These are phyloP conservation scores for Mycena galopus DNA, from an alignment of 768 basidiomycete genomes.

Conservation along the genomic window DNA sequence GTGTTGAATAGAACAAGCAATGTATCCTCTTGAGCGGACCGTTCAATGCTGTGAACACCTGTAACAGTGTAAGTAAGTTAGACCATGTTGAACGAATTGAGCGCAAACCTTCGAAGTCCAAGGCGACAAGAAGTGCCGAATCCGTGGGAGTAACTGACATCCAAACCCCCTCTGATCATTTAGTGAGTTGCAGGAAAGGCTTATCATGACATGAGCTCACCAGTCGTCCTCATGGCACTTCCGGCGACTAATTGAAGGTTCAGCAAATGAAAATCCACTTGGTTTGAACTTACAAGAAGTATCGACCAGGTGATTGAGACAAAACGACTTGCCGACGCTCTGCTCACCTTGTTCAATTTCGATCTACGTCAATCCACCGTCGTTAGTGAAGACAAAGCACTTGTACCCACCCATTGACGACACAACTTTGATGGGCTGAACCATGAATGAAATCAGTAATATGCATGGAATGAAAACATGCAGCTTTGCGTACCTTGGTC, in stretches of 20 bases:
- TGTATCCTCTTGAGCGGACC: constrained; percentile 73
- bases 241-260: constrained; percentile 56
- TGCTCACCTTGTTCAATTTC: constrained; percentile 59
- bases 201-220: constrained; percentile 57
- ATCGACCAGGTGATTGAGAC: constrained; percentile 71
- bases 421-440: constrained; percentile 70
- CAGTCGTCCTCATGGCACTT: constrained; percentile 73
- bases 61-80: background rate
- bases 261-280: background rate
- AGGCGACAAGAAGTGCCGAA: constrained; percentile 65
- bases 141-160: constrained; percentile 74
- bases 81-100: background rate
- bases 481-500: constrained; percentile 54
- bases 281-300: constrained; percentile 56
- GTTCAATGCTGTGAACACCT: constrained; percentile 75
- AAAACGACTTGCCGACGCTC: constrained; percentile 72
- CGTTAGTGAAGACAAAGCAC: constrained; percentile 2
- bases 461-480: background rate
- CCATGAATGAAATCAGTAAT: background rate
- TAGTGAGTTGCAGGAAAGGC: background rate
- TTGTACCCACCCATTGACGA: constrained; percentile 75
- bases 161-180: constrained; percentile 66
- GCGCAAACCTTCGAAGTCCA: constrained; percentile 72
- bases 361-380: background rate
- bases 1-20: constrained; percentile 74